These are phyloP conservation scores for Juncus inflexus DNA, from an alignment of 176 grass and related monocot genomes.

Conservation along the genomic window DNA sequence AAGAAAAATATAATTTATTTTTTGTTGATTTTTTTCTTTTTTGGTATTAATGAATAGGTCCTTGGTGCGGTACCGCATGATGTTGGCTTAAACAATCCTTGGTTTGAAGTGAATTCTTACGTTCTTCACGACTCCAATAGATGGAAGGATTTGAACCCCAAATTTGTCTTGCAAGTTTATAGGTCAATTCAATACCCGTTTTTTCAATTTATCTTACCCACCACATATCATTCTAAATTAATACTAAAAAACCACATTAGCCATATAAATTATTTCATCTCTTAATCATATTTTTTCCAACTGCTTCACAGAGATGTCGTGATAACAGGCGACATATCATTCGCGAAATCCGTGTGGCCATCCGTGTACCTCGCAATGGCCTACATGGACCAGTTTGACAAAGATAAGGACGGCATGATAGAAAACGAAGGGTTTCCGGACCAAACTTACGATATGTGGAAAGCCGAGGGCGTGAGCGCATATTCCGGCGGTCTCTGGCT, in stretches of 20 bases:
- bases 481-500: conserved; percentile 88
- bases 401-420: conserved; percentile 72
- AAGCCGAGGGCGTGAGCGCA: conserved; percentile 59
- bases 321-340: conserved; percentile 42
- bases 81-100: conserved; percentile 65
- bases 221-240: no score
- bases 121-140: conserved; percentile 54
- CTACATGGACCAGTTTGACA: conserved; percentile 93
- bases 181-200: conserved; percentile 15
- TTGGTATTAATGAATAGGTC: conserved; percentile 27
- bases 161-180: conserved; percentile 75
- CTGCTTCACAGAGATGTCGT: conserved; percentile 37
- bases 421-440: conserved; percentile 80
- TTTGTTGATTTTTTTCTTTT: conserved; percentile 11
- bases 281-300: neutral
- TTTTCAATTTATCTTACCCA: neutral
- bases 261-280: no score
- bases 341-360: conserved; percentile 60
- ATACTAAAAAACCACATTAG: no score
- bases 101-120: conserved; percentile 72
- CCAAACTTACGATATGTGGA: conserved; percentile 88
- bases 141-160: conserved; percentile 98
- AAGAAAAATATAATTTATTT: neutral
- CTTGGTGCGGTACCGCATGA: conserved; percentile 79
- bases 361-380: conserved; percentile 86